Evolutionary conservation across 768 basidiomycete genomes (phyloP), one percentile per base, ranked within the genome.

Genomic region (Dentipellis sp.): DNA sequence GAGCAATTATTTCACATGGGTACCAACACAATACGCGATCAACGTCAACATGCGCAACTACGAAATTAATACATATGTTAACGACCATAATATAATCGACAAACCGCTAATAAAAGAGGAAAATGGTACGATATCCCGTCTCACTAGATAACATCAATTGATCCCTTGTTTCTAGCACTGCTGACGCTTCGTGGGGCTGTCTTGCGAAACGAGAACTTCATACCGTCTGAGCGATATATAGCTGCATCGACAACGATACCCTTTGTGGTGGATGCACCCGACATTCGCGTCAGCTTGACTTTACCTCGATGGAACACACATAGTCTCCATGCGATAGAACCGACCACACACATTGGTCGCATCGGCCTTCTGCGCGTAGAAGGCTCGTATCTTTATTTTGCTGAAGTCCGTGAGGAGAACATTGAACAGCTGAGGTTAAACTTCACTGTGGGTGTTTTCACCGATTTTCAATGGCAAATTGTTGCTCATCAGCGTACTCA

Each of bases 1-100:
- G 0, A 82, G 78, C 36, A 86, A 92, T 65, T 89, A 85, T 66
- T 74, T 85, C 59, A 84, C 83, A 48, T 98, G 94, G 68, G 76
- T 93, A 19, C 94, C 95, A 0, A 91, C 80, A 68, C 65, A 83
- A 7, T 98, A 98, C 69, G 68, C 68, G 14, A 69, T 94, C 60
- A 75, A 86, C 50, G 60, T 97, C 50, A 77, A 83, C 55, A 68
- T 97, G 57, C 76, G 84, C 65, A 83, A 91, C 63, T 94, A 84
- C 69, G 78, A 81, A 57, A 66, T 95, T 51, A 86, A 88, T 62
- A 67, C 90, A 22, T 94, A 91, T 65, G 82, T 90, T 52, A 98
- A 98, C 65, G 95, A 98, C 68, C 92, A 93, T 65, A 98, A 98
- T 65, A 91, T 98, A 65, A 89, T 98, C 51, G 92, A 97, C 72